These are phyloP conservation scores for Lyophyllum atratum DNA, from an alignment of 768 basidiomycete genomes.

Conservation along the genomic window DNA sequence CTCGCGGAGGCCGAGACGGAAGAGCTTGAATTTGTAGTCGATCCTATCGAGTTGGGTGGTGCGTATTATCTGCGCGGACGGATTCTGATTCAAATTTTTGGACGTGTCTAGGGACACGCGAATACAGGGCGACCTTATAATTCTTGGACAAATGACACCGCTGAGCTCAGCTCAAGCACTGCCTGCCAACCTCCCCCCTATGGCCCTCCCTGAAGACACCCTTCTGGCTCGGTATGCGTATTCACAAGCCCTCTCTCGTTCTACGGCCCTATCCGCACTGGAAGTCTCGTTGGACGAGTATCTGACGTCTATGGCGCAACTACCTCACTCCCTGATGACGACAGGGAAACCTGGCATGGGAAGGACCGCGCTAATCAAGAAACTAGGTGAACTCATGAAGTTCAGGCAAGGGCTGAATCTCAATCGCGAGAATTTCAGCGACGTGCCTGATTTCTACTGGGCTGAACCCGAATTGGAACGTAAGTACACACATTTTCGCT, in stretches of 20 bases:
- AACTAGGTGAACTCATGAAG: slow-evolving; percentile 88
- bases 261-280: slow-evolving; percentile 84
- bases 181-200: slow-evolving; percentile 46
- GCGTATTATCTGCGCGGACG: slow-evolving; percentile 17
- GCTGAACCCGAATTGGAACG: slow-evolving; percentile 88
- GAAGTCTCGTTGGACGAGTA: slow-evolving; percentile 84
- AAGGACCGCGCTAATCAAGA: slow-evolving; percentile 83
- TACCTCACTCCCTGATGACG: slow-evolving; percentile 74
- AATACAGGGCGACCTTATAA: slow-evolving; percentile 89
- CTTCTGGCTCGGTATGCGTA: slow-evolving; percentile 88
- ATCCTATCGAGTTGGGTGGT: slow-evolving; percentile 79
- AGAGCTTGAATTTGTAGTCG: slow-evolving; percentile 90
- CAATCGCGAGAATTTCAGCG: slow-evolving; percentile 85
- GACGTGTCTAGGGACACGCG: slow-evolving; percentile 65
- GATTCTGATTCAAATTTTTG: slow-evolving; percentile 14
- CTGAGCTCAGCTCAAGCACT: slow-evolving; percentile 53
- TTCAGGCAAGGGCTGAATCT: slow-evolving; percentile 92
- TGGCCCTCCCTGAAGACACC: slow-evolving; percentile 67
- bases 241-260: slow-evolving; percentile 89
- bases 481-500: slow-evolving; percentile 27
- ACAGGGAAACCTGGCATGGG: slow-evolving; percentile 86
- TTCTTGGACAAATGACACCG: slow-evolving; percentile 72
- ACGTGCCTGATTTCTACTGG: slow-evolving; percentile 94
- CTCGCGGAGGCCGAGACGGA: slow-evolving; percentile 79
- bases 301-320: slow-evolving; percentile 75